Percentiles rank a stretch among this genome's conserved stretches.
These are phyloP conservation scores for Triticum urartu DNA, from an alignment of 176 grass and related monocot genomes.

Conservation along the genomic window DNA sequence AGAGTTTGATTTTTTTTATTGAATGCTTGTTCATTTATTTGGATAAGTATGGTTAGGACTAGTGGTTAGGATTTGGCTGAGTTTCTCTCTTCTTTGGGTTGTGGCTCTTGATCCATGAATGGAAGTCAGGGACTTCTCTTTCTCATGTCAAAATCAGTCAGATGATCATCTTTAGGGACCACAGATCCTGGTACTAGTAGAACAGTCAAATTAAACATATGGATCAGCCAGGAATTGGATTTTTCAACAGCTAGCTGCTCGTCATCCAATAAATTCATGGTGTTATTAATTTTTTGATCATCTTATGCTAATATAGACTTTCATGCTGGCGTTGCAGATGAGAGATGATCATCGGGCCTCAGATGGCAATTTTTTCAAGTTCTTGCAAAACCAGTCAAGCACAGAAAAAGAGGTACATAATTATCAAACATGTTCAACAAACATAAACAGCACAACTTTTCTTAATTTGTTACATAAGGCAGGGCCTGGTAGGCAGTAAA, in stretches of 20 bases:
- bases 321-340: slow-evolving; percentile 5
- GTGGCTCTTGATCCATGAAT: slow-evolving; percentile 2
- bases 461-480: background rate
- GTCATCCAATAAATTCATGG: background rate
- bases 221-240: slow-evolving; percentile 3
- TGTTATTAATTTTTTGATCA: too few relatives aligned
- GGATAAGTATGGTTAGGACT: background rate
- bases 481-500: background rate
- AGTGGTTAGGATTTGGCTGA: background rate
- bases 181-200: background rate
- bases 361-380: slow-evolving; percentile 27
- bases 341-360: slow-evolving; percentile 8
- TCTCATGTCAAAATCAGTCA: slow-evolving; percentile 28
- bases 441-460: background rate
- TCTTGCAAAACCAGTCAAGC: slow-evolving; percentile 19
- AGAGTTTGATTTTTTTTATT: background rate
- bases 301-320: background rate
- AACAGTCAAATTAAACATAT: slow-evolving; percentile 1
- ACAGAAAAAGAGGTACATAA: slow-evolving; percentile 26
- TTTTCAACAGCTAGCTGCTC: background rate
- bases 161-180: slow-evolving; percentile 4
- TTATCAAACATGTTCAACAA: background rate
- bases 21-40: background rate
- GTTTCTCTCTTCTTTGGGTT: background rate
- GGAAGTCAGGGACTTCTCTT: background rate